These are phyloP conservation scores for Magnolia changhungtana DNA, from an alignment of 164 flowering plant species.

Conservation along the genomic window DNA sequence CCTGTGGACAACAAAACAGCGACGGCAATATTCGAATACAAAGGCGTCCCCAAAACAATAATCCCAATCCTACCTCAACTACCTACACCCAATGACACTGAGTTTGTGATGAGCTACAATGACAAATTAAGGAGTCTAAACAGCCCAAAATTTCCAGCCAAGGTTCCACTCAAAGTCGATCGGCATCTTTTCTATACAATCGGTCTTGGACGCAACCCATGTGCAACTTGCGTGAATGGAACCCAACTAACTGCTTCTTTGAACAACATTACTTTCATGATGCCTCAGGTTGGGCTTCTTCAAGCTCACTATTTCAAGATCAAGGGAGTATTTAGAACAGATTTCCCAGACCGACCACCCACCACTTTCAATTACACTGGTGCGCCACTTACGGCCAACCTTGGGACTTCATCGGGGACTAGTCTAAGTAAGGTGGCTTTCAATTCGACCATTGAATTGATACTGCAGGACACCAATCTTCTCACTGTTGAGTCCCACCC, in stretches of 20 bases:
- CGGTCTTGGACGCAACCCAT: constrained; percentile 38
- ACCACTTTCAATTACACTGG: constrained; percentile 49
- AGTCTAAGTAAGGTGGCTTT: constrained; percentile 39
- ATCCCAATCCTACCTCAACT: constrained; percentile 38
- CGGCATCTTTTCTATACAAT: constrained; percentile 43
- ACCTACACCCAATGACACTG: constrained; percentile 37
- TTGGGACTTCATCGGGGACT: constrained; percentile 33
- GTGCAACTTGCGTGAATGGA: constrained; percentile 40
- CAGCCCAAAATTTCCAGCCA: constrained; percentile 40
- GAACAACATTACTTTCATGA: constrained; percentile 46
- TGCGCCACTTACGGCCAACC: constrained; percentile 50
- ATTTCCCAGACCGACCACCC: constrained; percentile 50
- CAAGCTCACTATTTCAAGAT: constrained; percentile 44
- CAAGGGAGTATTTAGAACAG: constrained; percentile 38
- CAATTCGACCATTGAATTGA: constrained; percentile 48
- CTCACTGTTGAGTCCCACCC: constrained; percentile 55
- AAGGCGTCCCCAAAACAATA: constrained; percentile 36
- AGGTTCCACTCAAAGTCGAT: constrained; percentile 43
- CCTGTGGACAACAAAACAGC: constrained; percentile 49
- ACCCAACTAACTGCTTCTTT: constrained; percentile 41
- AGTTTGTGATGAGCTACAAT: constrained; percentile 30
- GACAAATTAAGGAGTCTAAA: constrained; percentile 39
- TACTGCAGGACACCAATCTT: constrained; percentile 52
- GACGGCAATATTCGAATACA: constrained; percentile 49
- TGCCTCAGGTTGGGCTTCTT: constrained; percentile 44